Evolutionary conservation across 2,329 filamentous ascomycete species (phyloP).

Genomic region (Whalleya microplaca): DNA sequence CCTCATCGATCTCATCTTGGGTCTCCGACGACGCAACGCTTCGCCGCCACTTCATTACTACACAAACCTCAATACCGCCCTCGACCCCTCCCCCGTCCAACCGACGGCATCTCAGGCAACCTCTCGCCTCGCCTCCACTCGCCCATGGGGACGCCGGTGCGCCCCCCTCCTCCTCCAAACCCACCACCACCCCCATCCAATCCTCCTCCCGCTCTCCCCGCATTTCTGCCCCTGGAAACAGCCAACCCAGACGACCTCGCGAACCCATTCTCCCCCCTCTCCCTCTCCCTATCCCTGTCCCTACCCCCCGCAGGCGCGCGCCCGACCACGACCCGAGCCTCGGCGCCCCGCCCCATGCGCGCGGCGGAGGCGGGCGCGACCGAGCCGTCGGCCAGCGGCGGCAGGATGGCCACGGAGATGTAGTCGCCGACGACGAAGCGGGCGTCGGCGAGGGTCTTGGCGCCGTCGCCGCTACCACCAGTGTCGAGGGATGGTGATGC

Average conservation of each 20-base stretch:
- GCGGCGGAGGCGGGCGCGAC: slow-evolving; percentile 66
- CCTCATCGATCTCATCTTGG: too few relatives aligned
- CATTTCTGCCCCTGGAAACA: too few relatives aligned
- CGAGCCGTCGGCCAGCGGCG: slow-evolving; percentile 73
- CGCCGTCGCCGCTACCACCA: slow-evolving; percentile 54
- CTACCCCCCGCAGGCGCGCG: slow-evolving; percentile 32
- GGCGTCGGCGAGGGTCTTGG: slow-evolving; percentile 75
- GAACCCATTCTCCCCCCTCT: slow-evolving; percentile 50
- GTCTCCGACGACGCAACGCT: neutral
- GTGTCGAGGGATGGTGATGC: slow-evolving; percentile 41
- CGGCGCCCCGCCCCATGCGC: slow-evolving; percentile 47
- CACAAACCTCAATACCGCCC: slow-evolving; percentile 42
- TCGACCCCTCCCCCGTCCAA: slow-evolving; percentile 49
- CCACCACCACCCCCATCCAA: slow-evolving; percentile 43
- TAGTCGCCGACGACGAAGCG: slow-evolving; percentile 90
- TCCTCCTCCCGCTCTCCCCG: slow-evolving; percentile 28
- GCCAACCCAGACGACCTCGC: slow-evolving; percentile 39
- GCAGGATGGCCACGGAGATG: slow-evolving; percentile 79
- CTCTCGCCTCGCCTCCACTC: slow-evolving; percentile 71
- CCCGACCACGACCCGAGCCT: slow-evolving; percentile 37
- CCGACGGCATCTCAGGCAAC: slow-evolving; percentile 54
- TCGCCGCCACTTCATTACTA: neutral
- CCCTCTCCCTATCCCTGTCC: slow-evolving; percentile 38
- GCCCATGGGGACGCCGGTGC: slow-evolving; percentile 52
- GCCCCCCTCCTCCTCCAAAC: slow-evolving; percentile 35